Percentiles rank a stretch among this genome's conserved stretches.
Evolutionary conservation across 352 stramenopile species (phyloP).

Genomic region (Phytophthora colocasiae): DNA sequence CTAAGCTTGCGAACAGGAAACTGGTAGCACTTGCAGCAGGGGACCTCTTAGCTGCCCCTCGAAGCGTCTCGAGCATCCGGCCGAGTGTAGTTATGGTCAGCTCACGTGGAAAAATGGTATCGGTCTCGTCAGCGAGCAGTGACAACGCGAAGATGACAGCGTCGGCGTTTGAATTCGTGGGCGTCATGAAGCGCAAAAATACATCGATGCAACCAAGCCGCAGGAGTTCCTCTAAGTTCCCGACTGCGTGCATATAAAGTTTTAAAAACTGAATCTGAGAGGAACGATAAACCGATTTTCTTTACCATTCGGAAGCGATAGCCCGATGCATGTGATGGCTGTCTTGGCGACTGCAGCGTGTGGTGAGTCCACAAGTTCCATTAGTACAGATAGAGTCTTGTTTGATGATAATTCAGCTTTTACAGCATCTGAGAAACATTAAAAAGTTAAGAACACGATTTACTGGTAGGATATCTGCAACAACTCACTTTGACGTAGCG

Average conservation of each 20-base stretch:
- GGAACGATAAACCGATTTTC: neutral
- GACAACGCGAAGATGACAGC: constrained; percentile 63
- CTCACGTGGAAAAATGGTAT: constrained; percentile 62
- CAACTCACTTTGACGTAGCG: constrained; percentile 51
- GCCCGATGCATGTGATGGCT: constrained; percentile 60
- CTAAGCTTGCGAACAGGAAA: constrained; percentile 66
- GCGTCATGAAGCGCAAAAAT: constrained; percentile 57
- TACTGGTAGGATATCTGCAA: neutral
- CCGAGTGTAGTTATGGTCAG: constrained; percentile 31
- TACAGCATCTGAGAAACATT: constrained; percentile 30
- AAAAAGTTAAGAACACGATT: neutral
- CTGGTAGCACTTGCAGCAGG: constrained; percentile 56
- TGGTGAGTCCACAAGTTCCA: constrained; percentile 48
- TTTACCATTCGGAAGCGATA: constrained; percentile 64
- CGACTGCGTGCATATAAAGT: constrained; percentile 28
- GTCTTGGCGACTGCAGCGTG: constrained; percentile 51
- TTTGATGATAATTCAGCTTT: constrained; percentile 44
- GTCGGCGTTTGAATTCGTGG: constrained; percentile 50
- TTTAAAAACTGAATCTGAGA: neutral
- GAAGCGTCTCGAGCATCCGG: constrained; percentile 68
- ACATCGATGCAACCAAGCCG: constrained; percentile 62
- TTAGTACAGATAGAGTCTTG: constrained; percentile 49
- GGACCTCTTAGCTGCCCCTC: constrained; percentile 70
- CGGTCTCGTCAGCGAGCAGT: constrained; percentile 64
- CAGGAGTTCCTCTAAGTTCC: constrained; percentile 64